A percentile compares a stretch with the other conserved stretches of the same genome.
These are phyloP conservation scores for Elaeis guineensis DNA, from an alignment of 176 grass and related monocot species.

Conservation along the genomic window DNA sequence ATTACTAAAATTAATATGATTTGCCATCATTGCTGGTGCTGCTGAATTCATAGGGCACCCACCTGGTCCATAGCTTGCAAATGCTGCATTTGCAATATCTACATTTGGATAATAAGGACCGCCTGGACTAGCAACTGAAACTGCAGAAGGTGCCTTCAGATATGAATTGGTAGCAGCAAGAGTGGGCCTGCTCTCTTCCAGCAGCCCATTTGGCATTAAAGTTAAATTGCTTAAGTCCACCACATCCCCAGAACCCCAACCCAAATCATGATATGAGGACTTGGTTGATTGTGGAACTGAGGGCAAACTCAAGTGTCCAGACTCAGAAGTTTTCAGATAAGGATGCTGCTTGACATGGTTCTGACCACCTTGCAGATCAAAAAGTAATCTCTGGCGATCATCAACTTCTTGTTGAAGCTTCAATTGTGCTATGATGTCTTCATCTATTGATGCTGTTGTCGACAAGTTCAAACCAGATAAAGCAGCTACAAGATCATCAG, in stretches of 20 bases:
- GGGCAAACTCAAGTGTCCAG: neutral
- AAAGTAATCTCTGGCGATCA: slow-evolving; percentile 35
- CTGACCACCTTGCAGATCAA: slow-evolving; percentile 39
- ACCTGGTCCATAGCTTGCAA: neutral
- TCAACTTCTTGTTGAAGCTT: slow-evolving; percentile 61
- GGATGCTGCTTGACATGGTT: slow-evolving; percentile 32
- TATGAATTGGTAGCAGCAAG: no score
- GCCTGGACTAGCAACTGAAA: neutral
- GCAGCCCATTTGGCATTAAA: no score
- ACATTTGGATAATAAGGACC: slow-evolving; percentile 3
- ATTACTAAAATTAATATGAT: slow-evolving; percentile 43
- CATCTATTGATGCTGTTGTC: slow-evolving; percentile 29
- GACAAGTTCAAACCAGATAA: slow-evolving; percentile 69
- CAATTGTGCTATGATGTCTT: slow-evolving; percentile 34
- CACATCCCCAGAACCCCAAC: neutral
- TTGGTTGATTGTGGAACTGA: no score
- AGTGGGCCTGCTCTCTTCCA: no score
- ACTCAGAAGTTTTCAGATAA: slow-evolving; percentile 28
- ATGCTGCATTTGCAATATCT: slow-evolving; percentile 9
- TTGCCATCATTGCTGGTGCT: neutral
- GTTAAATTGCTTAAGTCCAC: slow-evolving; percentile 1
- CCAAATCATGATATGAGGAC: no score
- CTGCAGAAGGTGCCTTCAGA: no score
- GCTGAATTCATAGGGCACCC: slow-evolving; percentile 2
- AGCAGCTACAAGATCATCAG: slow-evolving; percentile 46